Evolutionary conservation across 768 basidiomycete genomes (phyloP).

Genomic region (Suillus clintonianus): DNA sequence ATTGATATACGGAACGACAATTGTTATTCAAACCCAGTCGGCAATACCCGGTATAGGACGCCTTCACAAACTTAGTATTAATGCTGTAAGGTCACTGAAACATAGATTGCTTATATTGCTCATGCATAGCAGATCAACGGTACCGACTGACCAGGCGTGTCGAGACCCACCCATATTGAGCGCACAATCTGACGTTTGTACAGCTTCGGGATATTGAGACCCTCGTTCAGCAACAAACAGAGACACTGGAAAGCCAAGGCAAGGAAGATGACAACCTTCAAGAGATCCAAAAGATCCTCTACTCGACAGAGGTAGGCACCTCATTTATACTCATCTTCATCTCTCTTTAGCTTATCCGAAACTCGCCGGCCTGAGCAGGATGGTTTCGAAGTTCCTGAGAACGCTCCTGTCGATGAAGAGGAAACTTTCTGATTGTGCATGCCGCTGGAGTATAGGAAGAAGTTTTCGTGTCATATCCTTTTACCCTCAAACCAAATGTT

Average conservation of each 20-base stretch:
- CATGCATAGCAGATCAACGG: no score
- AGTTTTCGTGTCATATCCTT: constrained; percentile 11
- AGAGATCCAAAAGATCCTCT: constrained; percentile 90
- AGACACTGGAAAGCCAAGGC: constrained; percentile 56
- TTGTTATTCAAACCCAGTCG: no score
- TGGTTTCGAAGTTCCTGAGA: constrained; percentile 90
- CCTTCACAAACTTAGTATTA: no score
- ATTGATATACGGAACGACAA: no score
- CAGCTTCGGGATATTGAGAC: constrained; percentile 97
- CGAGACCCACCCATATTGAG: not conserved
- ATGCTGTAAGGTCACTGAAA: no score
- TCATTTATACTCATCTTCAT: constrained; percentile 1
- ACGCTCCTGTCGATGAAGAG: constrained; percentile 65
- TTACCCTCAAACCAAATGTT: constrained; percentile 17
- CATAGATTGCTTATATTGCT: no score
- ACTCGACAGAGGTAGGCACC: constrained; percentile 83
- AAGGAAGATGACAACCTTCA: constrained; percentile 62
- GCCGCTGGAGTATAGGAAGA: constrained; percentile 9
- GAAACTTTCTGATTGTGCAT: constrained; percentile 63
- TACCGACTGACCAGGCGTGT: no score
- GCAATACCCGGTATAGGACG: no score
- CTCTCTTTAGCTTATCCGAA: constrained; percentile 10
- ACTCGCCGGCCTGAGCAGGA: constrained; percentile 52
- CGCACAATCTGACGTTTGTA: constrained; percentile 8
- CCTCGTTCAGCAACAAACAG: constrained; percentile 79